These are phyloP conservation scores for Coemansia sp. DNA, from an alignment of 192 early-diverging fungal genomes.

Conservation along the genomic window DNA sequence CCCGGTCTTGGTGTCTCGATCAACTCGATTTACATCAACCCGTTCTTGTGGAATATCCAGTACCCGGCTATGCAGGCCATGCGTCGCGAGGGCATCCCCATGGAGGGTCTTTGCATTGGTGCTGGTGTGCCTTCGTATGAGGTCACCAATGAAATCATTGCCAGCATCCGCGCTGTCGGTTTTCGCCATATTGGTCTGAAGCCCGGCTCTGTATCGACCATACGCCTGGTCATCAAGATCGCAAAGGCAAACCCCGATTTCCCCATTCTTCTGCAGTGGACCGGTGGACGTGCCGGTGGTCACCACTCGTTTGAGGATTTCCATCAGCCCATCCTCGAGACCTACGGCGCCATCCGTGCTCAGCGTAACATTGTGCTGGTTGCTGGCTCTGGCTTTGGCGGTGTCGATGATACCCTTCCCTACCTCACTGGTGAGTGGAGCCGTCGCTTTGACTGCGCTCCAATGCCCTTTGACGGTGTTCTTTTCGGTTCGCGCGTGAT, in stretches of 20 bases:
- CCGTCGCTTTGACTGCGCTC: constrained; percentile 75
- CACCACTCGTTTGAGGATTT: constrained; percentile 96
- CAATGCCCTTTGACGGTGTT: constrained; percentile 95
- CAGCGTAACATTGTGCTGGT: constrained; percentile 85
- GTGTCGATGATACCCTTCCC: constrained; percentile 81
- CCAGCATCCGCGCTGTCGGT: constrained; percentile 72
- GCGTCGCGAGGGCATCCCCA: constrained; percentile 82
- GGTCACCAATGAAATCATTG: constrained; percentile 77
- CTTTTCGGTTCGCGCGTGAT: constrained; percentile 92
- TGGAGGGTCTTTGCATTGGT: constrained; percentile 86
- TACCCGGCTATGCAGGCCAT: constrained; percentile 81
- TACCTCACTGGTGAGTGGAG: constrained; percentile 95
- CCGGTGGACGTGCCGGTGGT: constrained; percentile 93
- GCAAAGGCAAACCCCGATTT: constrained; percentile 84
- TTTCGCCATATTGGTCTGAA: constrained; percentile 84
- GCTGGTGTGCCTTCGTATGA: constrained; percentile 86
- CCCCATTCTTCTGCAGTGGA: constrained; percentile 91
- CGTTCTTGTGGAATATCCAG: constrained; percentile 84
- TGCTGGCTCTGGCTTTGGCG: constrained; percentile 91
- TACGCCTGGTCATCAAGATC: constrained; percentile 83
- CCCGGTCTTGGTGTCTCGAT: constrained; percentile 85
- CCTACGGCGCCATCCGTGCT: constrained; percentile 79
- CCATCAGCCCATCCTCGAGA: constrained; percentile 84
- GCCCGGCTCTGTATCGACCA: constrained; percentile 79
- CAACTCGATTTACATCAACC: constrained; percentile 89